Percentiles rank a stretch among this genome's conserved stretches.
Conservation (phyloP, 352 stramenopile genomes). For the Thraustochytrium striatum region DNA sequence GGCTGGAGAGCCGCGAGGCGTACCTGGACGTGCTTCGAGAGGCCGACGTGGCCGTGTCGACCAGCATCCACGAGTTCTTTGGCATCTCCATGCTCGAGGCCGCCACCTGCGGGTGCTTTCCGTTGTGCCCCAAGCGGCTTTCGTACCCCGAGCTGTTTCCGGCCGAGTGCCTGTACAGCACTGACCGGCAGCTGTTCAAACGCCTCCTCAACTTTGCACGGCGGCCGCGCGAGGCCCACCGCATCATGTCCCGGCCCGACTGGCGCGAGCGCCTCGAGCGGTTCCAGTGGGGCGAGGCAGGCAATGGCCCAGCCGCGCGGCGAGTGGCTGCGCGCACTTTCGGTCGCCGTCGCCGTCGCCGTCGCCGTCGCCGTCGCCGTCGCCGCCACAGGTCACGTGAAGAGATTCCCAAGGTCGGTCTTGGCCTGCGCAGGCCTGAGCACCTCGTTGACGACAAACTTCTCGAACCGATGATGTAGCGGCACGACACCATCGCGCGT, state of each 20-base stretch:
- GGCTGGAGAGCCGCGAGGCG: constrained; percentile 49
- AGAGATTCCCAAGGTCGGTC: no score
- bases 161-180: constrained; percentile 10
- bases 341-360: no score
- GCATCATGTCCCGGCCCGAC: background rate
- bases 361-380: no score
- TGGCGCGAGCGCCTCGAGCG: background rate
- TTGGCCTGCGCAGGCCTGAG: constrained; percentile 15
- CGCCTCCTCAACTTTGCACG: background rate
- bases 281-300: constrained; percentile 18
- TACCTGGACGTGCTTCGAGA: constrained; percentile 58
- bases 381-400: no score
- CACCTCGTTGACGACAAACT: background rate
- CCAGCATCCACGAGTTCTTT: constrained; percentile 63
- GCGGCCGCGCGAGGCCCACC: background rate
- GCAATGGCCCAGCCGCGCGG: no score
- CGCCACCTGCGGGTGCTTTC: constrained; percentile 59
- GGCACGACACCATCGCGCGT: constrained; percentile 9
- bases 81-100: constrained; percentile 62
- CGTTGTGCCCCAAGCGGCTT: constrained; percentile 60
- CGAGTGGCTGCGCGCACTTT: no score
- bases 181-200: constrained; percentile 12
- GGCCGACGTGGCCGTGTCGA: constrained; percentile 62
- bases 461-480: constrained; percentile 3
- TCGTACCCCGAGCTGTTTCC: constrained; percentile 62